A percentile compares a stretch with the other conserved stretches of the same genome.
phyloP scores from a whole-genome alignment of 2,329 filamentous ascomycete species.

The Talaromyces sp. region DNA sequence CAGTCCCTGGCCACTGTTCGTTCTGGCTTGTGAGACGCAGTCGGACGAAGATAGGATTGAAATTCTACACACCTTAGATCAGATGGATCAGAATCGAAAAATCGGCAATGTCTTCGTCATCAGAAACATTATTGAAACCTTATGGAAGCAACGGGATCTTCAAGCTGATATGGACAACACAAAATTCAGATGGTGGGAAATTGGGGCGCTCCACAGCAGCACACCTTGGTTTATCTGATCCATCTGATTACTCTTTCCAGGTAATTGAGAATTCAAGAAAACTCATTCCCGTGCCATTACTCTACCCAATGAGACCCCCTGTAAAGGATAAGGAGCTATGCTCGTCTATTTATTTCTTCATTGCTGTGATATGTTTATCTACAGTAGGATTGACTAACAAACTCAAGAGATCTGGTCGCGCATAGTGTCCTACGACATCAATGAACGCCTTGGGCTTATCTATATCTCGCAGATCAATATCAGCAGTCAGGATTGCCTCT shows the following conservation, averaged over 20 bases:
- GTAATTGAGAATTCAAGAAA: background rate
- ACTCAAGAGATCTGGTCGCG: slow-evolving; percentile 21
- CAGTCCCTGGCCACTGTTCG: slow-evolving; percentile 11
- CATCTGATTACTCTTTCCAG: no score
- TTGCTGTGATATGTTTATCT: background rate
- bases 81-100: slow-evolving; percentile 9
- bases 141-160: slow-evolving; percentile 9
- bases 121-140: slow-evolving; percentile 3
- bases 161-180: background rate
- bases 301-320: background rate
- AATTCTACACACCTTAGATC: slow-evolving; percentile 1
- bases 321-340: background rate
- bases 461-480: slow-evolving; percentile 41
- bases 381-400: slow-evolving; percentile 15
- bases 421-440: slow-evolving; percentile 23
- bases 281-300: background rate
- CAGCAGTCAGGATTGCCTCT: slow-evolving; percentile 49
- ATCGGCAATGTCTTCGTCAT: slow-evolving; percentile 11
- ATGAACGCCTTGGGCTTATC: slow-evolving; percentile 20
- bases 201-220: background rate
- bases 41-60: slow-evolving; percentile 4
- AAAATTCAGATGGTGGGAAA: background rate
- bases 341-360: background rate
- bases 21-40: slow-evolving; percentile 5
- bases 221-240: slow-evolving; percentile 4